Conservation (phyloP, 805 yeast species). For the Cyberlindnera galapagoensis region DNA sequence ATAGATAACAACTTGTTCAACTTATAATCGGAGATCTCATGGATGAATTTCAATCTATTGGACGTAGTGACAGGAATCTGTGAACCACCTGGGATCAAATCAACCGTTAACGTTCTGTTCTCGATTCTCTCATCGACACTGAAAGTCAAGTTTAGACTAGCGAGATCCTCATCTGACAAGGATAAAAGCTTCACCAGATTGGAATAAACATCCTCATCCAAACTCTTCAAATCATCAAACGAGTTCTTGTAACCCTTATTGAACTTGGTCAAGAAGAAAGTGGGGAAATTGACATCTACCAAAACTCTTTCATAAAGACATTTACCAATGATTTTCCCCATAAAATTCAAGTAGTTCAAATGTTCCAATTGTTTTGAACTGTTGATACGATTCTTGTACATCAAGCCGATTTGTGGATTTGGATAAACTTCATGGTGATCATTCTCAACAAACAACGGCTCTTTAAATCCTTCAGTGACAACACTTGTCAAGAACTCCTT, state of each 20-base stretch:
- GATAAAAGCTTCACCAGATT: slow-evolving; percentile 57
- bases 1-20: slow-evolving; percentile 54
- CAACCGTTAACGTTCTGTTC: slow-evolving; percentile 36
- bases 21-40: slow-evolving; percentile 72
- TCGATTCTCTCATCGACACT: slow-evolving; percentile 48
- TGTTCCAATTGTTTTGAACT: slow-evolving; percentile 23
- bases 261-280: slow-evolving; percentile 66
- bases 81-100: slow-evolving; percentile 58
- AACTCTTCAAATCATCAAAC: slow-evolving; percentile 69
- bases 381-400: slow-evolving; percentile 28
- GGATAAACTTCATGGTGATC: slow-evolving; percentile 66
- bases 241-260: slow-evolving; percentile 43
- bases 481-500: slow-evolving; percentile 81
- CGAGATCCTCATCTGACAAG: slow-evolving; percentile 51
- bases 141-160: slow-evolving; percentile 53
- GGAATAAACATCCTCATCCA: slow-evolving; percentile 62
- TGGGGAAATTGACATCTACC: slow-evolving; percentile 79
- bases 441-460: slow-evolving; percentile 36
- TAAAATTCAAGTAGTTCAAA: slow-evolving; percentile 42
- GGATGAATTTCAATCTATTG: slow-evolving; percentile 69
- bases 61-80: slow-evolving; percentile 45
- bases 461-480: slow-evolving; percentile 56
- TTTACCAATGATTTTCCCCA: slow-evolving; percentile 84
- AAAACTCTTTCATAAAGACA: slow-evolving; percentile 80
- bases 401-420: slow-evolving; percentile 44